Evolutionary conservation across 495 filamentous ascomycete species (phyloP), one percentile per base, ranked within the genome.

Genomic region (Durotheca rogersii): DNA sequence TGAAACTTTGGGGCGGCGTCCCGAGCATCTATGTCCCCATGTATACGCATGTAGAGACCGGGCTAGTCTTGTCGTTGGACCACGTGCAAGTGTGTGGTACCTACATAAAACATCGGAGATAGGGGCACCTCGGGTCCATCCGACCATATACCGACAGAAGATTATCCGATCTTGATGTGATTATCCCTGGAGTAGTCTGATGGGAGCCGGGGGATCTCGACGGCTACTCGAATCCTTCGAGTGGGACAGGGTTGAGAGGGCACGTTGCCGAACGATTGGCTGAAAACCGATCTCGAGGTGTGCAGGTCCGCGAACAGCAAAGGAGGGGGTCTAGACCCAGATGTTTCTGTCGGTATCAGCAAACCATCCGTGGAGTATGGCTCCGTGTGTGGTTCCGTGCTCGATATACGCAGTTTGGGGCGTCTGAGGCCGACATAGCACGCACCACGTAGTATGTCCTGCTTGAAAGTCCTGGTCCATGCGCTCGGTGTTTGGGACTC

Each of bases 181-280:
- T 15, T 49, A 32, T 53, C 41, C 36, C 33, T 56, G 31, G 31
- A 37, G 41, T 49, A 49, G 48, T 33, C 10, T 14, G 18, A 12
- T 32, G 27, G 20, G n/a, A 42, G 37, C 10, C 6, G 34, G 35
- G 19, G 32, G n/a, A 32, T 14, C 17, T 53, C 11, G 42, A 48
- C 12, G 12, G 3, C 23, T 9, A 27, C 23, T 9, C 23, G 23
- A 27, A 27, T 15, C 45, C 27, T 43, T 51, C 56, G 41, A 60
- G 42, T 55, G 38, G 51, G 51, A 20, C 27, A 37, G 9, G 32
- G 29, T 36, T 12, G 17, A 31, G 20, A 39, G 39, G 29, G 43
- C 62, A 65, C 62, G 62, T 65, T 65, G 48, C 41, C 39, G 23
- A 53, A 58, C 58, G 62, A 65, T 65, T 65, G 62, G 62, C 19